Evolutionary conservation across 2,329 filamentous ascomycete species (phyloP).

Genomic region (Paraphoma chrysanthemicola): DNA sequence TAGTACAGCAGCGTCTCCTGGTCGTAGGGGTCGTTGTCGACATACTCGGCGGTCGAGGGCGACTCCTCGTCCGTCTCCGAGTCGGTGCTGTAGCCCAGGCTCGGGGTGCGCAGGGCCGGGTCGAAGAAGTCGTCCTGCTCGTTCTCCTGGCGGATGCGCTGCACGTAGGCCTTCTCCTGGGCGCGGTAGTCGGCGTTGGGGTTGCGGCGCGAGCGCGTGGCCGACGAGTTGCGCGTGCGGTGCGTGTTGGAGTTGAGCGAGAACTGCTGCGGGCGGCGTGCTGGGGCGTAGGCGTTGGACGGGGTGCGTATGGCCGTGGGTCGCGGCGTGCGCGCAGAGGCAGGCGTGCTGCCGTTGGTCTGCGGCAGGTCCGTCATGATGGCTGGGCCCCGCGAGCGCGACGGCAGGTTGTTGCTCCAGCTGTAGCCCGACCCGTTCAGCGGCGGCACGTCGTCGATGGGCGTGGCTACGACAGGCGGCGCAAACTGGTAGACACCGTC

Average conservation of each 20-base stretch:
- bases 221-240: constrained; percentile 64
- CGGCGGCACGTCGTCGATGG: constrained; percentile 44
- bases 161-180: constrained; percentile 94
- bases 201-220: constrained; percentile 64
- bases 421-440: constrained; percentile 29
- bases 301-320: constrained; percentile 55
- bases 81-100: constrained; percentile 71
- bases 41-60: constrained; percentile 81
- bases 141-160: constrained; percentile 84
- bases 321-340: constrained; percentile 35
- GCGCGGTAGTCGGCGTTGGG: constrained; percentile 78
- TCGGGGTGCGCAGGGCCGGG: constrained; percentile 71
- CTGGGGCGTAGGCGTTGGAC: constrained; percentile 58
- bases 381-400: constrained; percentile 33
- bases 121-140: constrained; percentile 72
- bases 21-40: constrained; percentile 84
- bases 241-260: constrained; percentile 52
- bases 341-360: constrained; percentile 26
- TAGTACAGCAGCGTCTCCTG: constrained; percentile 94
- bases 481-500: constrained; percentile 49
- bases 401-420: constrained; percentile 27
- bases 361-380: constrained; percentile 39
- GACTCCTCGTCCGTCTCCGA: constrained; percentile 92
- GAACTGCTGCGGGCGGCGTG: constrained; percentile 57
- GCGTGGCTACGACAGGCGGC: constrained; percentile 41